Percentiles rank a stretch among this genome's conserved stretches.
phyloP scores from a whole-genome alignment of 495 filamentous ascomycete genomes.

The Chlorociboria aeruginascens region DNA sequence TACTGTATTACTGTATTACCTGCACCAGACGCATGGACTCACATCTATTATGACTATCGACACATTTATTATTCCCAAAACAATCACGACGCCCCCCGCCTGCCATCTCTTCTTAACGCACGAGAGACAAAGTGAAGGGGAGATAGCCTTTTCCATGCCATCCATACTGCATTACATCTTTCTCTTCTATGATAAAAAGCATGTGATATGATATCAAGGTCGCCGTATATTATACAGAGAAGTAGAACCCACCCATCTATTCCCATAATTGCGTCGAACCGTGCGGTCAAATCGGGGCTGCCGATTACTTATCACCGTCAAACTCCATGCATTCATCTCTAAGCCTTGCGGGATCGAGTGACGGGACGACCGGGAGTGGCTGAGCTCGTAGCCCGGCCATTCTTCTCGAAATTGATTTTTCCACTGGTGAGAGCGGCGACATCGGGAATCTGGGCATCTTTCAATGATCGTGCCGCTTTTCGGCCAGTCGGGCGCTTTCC shows the following conservation, averaged over 20 bases:
- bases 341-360: conserved; percentile 48
- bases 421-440: conserved; percentile 22
- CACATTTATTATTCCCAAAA: neutral
- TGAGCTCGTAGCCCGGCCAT: conserved; percentile 24
- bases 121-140: neutral
- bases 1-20: too few species aligned
- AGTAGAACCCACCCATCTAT: conserved; percentile 12
- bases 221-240: conserved; percentile 19
- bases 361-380: conserved; percentile 34
- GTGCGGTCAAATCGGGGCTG: conserved; percentile 3
- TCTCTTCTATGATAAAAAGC: conserved; percentile 1
- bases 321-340: conserved; percentile 16
- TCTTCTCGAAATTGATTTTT: conserved; percentile 19
- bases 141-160: neutral
- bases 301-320: neutral
- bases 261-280: neutral
- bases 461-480: conserved; percentile 40
- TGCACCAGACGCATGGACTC: neutral
- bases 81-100: neutral
- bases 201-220: neutral
- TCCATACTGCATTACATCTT: conserved; percentile 5
- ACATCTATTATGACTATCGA: conserved; percentile 1
- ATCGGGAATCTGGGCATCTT: conserved; percentile 23
- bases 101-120: conserved; percentile 1
- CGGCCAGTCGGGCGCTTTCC: conserved; percentile 47